Conservation (phyloP, 1,284 basidiomycete genomes). For the Ustilago crameri region DNA sequence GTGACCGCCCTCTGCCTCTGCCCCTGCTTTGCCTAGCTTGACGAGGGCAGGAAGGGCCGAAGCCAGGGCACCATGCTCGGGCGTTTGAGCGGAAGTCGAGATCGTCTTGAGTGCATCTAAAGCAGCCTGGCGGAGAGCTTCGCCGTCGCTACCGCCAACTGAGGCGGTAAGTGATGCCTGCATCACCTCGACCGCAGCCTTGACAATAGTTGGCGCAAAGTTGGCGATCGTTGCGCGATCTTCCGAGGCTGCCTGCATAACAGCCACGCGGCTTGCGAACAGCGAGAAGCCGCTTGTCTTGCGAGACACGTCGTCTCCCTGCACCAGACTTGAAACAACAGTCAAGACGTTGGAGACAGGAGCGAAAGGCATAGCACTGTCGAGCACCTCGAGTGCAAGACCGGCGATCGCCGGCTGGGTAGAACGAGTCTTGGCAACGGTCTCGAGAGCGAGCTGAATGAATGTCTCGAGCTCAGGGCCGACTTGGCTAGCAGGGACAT, state of each 20-base stretch:
- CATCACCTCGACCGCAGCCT: conserved; percentile 37
- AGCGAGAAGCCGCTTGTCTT: conserved; percentile 50
- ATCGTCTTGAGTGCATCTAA: conserved; percentile 52
- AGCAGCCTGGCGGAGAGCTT: conserved; percentile 41
- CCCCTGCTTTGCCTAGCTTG: conserved; percentile 38
- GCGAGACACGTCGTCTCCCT: conserved; percentile 25
- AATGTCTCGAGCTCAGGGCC: conserved; percentile 38
- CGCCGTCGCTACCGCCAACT: conserved; percentile 23
- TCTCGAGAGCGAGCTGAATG: conserved; percentile 37
- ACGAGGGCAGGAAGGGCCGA: conserved; percentile 46
- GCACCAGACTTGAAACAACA: conserved; percentile 45
- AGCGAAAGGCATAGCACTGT: conserved; percentile 50
- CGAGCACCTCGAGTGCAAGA: conserved; percentile 45
- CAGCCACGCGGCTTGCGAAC: conserved; percentile 45
- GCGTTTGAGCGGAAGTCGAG: conserved; percentile 19
- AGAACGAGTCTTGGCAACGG: conserved; percentile 14
- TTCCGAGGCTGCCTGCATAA: conserved; percentile 21
- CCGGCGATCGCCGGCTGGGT: conserved; percentile 22
- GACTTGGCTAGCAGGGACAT: conserved; percentile 16
- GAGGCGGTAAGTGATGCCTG: conserved; percentile 18
- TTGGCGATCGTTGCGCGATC: conserved; percentile 36
- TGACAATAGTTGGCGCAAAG: conserved; percentile 45
- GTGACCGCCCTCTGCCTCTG: conserved; percentile 18
- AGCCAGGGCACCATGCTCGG: conserved; percentile 44
- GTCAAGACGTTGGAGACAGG: conserved; percentile 46